Percentiles rank a stretch among this genome's conserved stretches.
phyloP scores from a whole-genome alignment of 2,329 filamentous ascomycete species.

The Claviceps pazoutovae region DNA sequence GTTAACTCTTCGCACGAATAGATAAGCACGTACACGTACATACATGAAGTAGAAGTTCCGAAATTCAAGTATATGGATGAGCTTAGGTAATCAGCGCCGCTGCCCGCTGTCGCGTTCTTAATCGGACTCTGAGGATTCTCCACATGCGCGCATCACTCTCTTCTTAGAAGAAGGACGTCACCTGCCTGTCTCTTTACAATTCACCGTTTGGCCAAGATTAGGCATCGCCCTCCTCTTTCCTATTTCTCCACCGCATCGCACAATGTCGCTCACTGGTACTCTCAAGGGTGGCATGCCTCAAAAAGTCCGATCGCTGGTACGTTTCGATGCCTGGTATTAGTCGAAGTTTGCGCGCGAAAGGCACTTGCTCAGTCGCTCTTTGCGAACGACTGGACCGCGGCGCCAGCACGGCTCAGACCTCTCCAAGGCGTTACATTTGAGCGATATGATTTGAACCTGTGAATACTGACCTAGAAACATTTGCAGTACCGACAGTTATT shows the following conservation, averaged over 20 bases:
- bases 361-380: not conserved
- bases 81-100: not conserved
- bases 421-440: too few species aligned
- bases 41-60: too few species aligned
- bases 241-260: not conserved
- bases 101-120: not conserved
- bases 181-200: not conserved
- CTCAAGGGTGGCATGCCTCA: conserved; percentile 41
- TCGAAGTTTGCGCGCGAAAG: not conserved
- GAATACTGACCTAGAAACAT: not conserved
- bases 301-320: conserved; percentile 42
- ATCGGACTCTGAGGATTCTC: conserved; percentile 8
- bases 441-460: not conserved
- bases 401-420: not conserved
- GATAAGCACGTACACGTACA: too few species aligned
- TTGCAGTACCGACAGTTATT: conserved; percentile 79
- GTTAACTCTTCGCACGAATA: too few species aligned
- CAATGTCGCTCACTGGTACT: conserved; percentile 24
- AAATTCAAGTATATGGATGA: not conserved
- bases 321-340: conserved; percentile 11
- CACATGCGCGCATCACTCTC: conserved; percentile 2
- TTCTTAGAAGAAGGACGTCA: not conserved
- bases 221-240: not conserved
- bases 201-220: not conserved
- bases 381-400: not conserved